Conservation (phyloP, 192 early-diverging fungal species). For the Entomortierella beljakovae region DNA sequence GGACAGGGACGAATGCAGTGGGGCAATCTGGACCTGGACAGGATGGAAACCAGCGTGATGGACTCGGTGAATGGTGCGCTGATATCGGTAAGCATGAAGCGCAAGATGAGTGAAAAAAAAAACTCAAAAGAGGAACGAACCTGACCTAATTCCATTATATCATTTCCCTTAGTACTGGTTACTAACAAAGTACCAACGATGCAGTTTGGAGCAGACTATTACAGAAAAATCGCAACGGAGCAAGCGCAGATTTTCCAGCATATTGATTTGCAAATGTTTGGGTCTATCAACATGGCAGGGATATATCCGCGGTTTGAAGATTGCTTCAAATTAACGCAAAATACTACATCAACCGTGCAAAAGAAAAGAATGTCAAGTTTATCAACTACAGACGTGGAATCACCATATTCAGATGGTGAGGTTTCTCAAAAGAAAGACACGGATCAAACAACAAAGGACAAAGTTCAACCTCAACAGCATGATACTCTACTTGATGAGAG, state of each 20-base stretch:
- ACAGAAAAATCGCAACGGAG: conserved; percentile 38
- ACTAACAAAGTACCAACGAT: conserved; percentile 46
- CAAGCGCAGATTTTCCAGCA: conserved; percentile 48
- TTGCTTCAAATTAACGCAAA: conserved; percentile 3
- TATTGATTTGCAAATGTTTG: conserved; percentile 46
- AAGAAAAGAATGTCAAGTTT: neutral
- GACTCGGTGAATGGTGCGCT: conserved; percentile 49
- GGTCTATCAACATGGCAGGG: conserved; percentile 36
- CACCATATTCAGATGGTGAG: neutral
- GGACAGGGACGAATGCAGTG: neutral
- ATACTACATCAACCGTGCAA: neutral
- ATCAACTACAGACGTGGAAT: neutral
- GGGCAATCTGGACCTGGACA: neutral
- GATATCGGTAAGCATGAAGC: conserved; percentile 32
- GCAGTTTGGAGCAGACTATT: conserved; percentile 38
- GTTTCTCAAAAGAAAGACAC: neutral
- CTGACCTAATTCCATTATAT: neutral
- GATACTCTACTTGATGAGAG: conserved; percentile 5
- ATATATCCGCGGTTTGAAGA: conserved; percentile 34
- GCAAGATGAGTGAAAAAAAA: neutral
- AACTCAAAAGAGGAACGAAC: neutral
- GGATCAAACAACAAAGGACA: neutral
- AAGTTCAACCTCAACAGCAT: neutral
- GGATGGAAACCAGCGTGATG: conserved; percentile 7
- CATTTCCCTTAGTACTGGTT: conserved; percentile 15